Evolutionary conservation across 2,329 filamentous ascomycete genomes (phyloP).

Genomic region (Phyllosticta citrichinensis): DNA sequence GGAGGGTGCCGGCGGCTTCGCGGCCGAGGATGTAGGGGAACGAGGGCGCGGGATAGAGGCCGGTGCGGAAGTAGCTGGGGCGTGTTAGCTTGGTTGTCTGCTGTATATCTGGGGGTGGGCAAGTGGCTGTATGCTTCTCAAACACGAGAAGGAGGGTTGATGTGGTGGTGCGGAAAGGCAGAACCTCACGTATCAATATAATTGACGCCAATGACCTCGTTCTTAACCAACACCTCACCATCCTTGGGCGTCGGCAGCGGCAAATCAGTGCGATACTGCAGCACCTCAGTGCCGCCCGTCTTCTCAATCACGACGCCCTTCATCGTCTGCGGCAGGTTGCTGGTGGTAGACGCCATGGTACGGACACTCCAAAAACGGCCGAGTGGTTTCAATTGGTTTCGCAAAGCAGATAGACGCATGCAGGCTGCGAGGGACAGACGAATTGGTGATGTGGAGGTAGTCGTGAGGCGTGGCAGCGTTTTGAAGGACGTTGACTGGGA

Average conservation of each 20-base stretch:
- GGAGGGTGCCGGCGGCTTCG: constrained; percentile 66
- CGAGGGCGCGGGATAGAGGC: constrained; percentile 60
- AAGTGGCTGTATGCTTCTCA: too few relatives aligned
- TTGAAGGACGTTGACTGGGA: neutral
- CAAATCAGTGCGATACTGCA: constrained; percentile 60
- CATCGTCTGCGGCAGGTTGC: constrained; percentile 54
- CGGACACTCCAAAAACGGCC: neutral
- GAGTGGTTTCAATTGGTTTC: neutral
- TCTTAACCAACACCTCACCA: constrained; percentile 71
- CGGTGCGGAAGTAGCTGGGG: constrained; percentile 67
- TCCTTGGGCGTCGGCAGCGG: constrained; percentile 58
- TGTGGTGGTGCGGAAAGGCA: neutral
- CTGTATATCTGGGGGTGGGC: too few relatives aligned
- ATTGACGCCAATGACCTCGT: constrained; percentile 72
- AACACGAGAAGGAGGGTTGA: neutral
- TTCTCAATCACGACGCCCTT: constrained; percentile 63
- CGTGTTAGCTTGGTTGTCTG: neutral
- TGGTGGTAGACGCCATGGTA: constrained; percentile 30
- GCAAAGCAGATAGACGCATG: neutral
- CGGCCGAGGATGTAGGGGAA: constrained; percentile 70
- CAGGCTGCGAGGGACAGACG: neutral
- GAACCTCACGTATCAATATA: constrained; percentile 66
- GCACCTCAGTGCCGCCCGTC: constrained; percentile 61
- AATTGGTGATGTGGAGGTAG: neutral
- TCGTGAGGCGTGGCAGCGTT: neutral